Evolutionary conservation across 1,284 basidiomycete genomes (phyloP), one percentile per base, ranked within the genome.

Genomic region (Porogramme epimiltina): DNA sequence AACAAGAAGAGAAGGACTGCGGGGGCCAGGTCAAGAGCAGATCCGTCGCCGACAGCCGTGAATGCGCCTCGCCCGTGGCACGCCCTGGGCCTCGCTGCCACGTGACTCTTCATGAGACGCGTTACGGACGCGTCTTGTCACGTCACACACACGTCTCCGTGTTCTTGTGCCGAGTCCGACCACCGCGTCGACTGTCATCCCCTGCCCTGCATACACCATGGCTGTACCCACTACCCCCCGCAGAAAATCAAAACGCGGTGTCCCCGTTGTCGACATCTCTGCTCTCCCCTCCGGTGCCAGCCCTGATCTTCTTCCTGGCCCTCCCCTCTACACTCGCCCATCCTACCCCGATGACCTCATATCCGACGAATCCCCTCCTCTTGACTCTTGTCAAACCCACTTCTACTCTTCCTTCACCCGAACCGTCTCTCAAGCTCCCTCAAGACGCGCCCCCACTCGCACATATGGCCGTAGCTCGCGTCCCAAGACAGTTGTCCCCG

Each of bases 351-450:
- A 61, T 9, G 67, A 70, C 52, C 52, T 68, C 13, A 47, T 57
- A 19, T 59, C 61, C 1, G 61, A 57, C 11, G 50, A 48, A 11
- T 24, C 51, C 4, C 20, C 49, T 4, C 43, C 50, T 11, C 16
- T 60, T 4, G 46, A 60, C 2, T 18, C 50, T 15, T 47, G 54
- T 4, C 43, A 58, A 18, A 68, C 67, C 3, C 57, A 52, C 23
- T 67, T 66, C 46, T 68, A 65, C 42, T n/a, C 47, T 3, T 25
- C 48, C n/a, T 52, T 65, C 43, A 18, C 40, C 45, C 46, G 41
- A 41, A 20, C 47, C 24, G 34, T 24, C n/a, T 43, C 45, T 3
- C 11, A 40, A 3, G 2, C 28, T 2, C 1, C 42, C 5, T 24
- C 51, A 1, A 37, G 34, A 37, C 52, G 54, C 25, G 51, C 54